These are phyloP conservation scores for Haematococcus lacustris DNA, from an alignment of 139 green algal genomes.

Conservation along the genomic window DNA sequence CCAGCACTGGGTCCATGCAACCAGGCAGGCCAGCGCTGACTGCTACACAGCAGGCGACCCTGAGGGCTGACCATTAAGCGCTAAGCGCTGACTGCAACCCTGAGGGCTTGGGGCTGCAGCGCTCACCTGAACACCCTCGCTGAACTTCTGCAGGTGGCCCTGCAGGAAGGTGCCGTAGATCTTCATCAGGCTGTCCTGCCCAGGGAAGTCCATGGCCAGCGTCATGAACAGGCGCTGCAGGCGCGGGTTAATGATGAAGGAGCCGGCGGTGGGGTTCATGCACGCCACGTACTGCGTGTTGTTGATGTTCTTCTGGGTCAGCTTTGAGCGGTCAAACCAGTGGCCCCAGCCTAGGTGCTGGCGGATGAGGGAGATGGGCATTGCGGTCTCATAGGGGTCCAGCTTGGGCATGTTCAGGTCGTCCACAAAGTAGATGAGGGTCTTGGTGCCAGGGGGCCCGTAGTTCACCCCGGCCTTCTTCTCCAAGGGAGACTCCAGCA, in stretches of 20 bases:
- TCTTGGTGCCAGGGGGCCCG: constrained; percentile 74
- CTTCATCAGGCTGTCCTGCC: constrained; percentile 79
- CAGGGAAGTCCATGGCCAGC: constrained; percentile 80
- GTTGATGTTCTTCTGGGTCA: constrained; percentile 87
- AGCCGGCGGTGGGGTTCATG: constrained; percentile 89
- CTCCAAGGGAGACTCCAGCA: constrained; percentile 80
- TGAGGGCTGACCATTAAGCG: too few species aligned
- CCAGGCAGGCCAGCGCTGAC: too few species aligned
- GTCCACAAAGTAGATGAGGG: constrained; percentile 88
- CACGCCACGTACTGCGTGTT: constrained; percentile 80
- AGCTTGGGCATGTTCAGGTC: constrained; percentile 88
- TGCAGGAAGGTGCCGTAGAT: constrained; percentile 85
- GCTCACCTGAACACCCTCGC: constrained; percentile 42
- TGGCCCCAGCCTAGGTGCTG: constrained; percentile 88
- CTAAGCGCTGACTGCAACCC: too few species aligned
- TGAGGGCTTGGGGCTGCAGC: too few species aligned
- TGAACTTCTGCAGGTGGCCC: constrained; percentile 65
- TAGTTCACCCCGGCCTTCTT: constrained; percentile 88
- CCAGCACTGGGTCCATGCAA: too few species aligned
- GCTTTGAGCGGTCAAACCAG: constrained; percentile 83
- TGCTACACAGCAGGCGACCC: too few species aligned
- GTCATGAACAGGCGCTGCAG: constrained; percentile 91
- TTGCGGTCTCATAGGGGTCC: constrained; percentile 84
- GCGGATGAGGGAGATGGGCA: constrained; percentile 84
- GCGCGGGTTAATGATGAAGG: constrained; percentile 83